A percentile compares a stretch with the other conserved stretches of the same genome.
Evolutionary conservation across 495 filamentous ascomycete genomes (phyloP).

Genomic region (Evansstolkia leycettana): DNA sequence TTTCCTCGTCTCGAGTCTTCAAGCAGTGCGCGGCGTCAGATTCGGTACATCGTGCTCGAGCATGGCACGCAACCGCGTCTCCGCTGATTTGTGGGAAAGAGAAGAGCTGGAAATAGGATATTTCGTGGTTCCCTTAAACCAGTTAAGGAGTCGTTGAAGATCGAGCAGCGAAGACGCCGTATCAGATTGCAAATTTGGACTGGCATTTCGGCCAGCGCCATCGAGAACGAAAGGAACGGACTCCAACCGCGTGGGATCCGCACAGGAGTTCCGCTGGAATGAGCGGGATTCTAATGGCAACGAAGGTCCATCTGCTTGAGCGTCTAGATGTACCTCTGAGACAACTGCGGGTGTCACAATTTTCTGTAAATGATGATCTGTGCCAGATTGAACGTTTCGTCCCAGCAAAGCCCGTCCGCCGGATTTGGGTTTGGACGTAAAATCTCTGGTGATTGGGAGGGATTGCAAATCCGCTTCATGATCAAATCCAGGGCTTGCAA

Average conservation of each 20-base stretch:
- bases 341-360: constrained; percentile 27
- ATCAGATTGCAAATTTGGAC: background rate
- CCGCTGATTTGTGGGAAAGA: constrained; percentile 19
- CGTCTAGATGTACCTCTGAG: constrained; percentile 29
- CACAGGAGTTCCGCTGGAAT: background rate
- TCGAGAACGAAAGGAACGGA: background rate
- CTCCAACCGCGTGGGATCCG: background rate
- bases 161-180: constrained; percentile 8
- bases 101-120: constrained; percentile 8
- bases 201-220: background rate
- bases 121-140: constrained; percentile 18
- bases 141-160: constrained; percentile 24
- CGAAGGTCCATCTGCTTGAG: constrained; percentile 15
- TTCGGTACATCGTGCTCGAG: constrained; percentile 12
- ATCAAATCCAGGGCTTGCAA: background rate
- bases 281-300: background rate
- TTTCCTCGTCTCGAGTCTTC: background rate
- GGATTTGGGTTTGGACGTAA: constrained; percentile 17
- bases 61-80: constrained; percentile 26
- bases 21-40: constrained; percentile 2
- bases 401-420: constrained; percentile 20
- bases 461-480: background rate
- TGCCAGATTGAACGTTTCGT: constrained; percentile 3
- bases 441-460: constrained; percentile 18
- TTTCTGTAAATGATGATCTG: constrained; percentile 5